phyloP scores from a whole-genome alignment of 2,329 filamentous ascomycete genomes.

The Trichoderma sp. region DNA sequence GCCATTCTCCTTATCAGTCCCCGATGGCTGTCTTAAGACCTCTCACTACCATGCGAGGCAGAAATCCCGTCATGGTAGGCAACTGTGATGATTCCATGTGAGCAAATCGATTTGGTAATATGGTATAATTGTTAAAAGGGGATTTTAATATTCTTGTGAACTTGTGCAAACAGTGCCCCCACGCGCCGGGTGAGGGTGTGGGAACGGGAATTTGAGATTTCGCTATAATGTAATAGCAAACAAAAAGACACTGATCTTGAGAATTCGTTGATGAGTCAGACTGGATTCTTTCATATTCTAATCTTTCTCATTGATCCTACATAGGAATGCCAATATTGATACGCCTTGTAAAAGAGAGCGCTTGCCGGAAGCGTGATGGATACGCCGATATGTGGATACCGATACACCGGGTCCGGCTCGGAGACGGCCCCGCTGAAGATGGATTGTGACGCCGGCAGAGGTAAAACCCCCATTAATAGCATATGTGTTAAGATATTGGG shows the following conservation, averaged over 20 bases:
- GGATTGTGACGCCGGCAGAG: not conserved
- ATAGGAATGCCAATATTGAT: not conserved
- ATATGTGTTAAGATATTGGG: not conserved
- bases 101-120: not conserved
- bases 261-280: not conserved
- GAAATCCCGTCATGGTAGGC: not conserved
- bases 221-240: not conserved
- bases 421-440: not conserved
- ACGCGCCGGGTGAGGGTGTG: not conserved
- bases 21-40: too few species aligned
- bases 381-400: conserved; percentile 8
- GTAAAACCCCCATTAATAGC: not conserved
- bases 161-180: not conserved
- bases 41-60: not conserved
- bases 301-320: not conserved
- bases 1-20: too few species aligned
- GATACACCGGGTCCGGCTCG: not conserved
- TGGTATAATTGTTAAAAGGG: not conserved
- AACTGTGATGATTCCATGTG: not conserved
- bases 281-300: fast-evolving
- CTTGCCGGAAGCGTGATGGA: not conserved
- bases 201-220: not conserved
- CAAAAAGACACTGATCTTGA: not conserved
- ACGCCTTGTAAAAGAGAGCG: not conserved
- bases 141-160: not conserved